Evolutionary conservation across 2,329 filamentous ascomycete genomes (phyloP).

Genomic region (Colletotrichum sansevieriae): DNA sequence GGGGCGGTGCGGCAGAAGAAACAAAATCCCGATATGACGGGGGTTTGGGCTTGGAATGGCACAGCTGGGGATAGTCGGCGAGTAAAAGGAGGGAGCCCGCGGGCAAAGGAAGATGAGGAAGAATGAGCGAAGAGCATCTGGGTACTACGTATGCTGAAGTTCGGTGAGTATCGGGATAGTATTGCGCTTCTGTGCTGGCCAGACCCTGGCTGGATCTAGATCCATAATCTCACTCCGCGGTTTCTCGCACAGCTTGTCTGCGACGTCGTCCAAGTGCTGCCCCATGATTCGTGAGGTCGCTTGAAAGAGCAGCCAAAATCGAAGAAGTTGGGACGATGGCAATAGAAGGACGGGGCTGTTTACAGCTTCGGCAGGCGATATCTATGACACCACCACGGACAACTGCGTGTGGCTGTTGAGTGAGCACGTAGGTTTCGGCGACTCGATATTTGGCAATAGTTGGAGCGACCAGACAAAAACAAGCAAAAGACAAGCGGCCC

Average conservation of each 20-base stretch:
- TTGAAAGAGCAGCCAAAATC: slow-evolving; percentile 2
- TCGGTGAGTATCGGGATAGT: no score
- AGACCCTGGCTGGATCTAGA: slow-evolving; percentile 25
- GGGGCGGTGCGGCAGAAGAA: slow-evolving; percentile 18
- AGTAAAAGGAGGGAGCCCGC: background rate
- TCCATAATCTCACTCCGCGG: slow-evolving; percentile 28
- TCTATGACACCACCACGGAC: no score
- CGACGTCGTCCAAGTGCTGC: slow-evolving; percentile 33
- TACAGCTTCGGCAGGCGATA: slow-evolving; percentile 10
- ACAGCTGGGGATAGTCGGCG: background rate
- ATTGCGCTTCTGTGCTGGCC: slow-evolving; percentile 1
- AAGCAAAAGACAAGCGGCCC: background rate
- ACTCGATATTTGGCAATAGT: slow-evolving; percentile 8
- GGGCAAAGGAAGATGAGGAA: background rate
- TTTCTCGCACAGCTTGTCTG: slow-evolving; percentile 26
- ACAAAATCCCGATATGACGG: slow-evolving; percentile 20
- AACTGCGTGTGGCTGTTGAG: background rate
- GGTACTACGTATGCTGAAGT: background rate
- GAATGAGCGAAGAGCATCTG: background rate
- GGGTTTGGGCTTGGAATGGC: background rate
- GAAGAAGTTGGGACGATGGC: slow-evolving; percentile 21
- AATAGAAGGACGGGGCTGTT: background rate
- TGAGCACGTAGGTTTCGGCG: background rate
- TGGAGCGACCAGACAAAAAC: slow-evolving; percentile 19
- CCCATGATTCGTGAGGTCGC: slow-evolving; percentile 29